Evolutionary conservation across 805 yeast species (phyloP), one percentile per base, ranked within the genome.

Genomic region (Nakazawaea wyomingensis): DNA sequence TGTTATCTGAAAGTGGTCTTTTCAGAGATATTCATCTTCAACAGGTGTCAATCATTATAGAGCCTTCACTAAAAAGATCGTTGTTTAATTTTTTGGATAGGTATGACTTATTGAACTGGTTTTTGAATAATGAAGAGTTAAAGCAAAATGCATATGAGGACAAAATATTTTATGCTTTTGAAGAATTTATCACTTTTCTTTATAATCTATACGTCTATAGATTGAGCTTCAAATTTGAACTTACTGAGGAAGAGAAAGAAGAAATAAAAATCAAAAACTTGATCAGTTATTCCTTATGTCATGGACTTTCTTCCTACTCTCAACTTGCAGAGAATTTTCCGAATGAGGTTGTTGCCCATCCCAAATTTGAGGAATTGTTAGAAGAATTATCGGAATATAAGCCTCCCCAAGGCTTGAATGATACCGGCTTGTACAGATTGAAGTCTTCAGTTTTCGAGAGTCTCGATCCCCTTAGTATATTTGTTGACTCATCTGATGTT

Each of bases 351-450:
- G 54, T 63, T 2, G 68, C 64, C 20, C 61, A 65, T 10, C 52
- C 60, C 0, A 59, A 65, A 11, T 70, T 78, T 45, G 84, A 78
- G 48, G 59, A 57, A 3, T 62, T 65, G 3, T 65, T 93, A 41
- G 63, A 68, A 28, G 85, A 85, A 51, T 66, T 80, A 22, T 71
- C 87, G 1, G 69, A 61, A 4, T 85, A 70, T 53, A 71, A 71
- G 24, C 77, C 86, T 6, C 93, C 95, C 4, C 68, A 71, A 17
- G 86, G 86, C 3, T 60, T 81, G 33, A 70, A 69, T 29, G 91
- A 82, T 54, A 72, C 76, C 47, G 95, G 95, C 18, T 72, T 73
- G 36, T 85, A 82, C 57, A 63, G 75, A 19, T 64, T 85, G 52
- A 83, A 78, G 49, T 65, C 69, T 10, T 59, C 64, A 2, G 48